phyloP scores from a whole-genome alignment of 345 rosid species.

The Syzygium jambos region DNA sequence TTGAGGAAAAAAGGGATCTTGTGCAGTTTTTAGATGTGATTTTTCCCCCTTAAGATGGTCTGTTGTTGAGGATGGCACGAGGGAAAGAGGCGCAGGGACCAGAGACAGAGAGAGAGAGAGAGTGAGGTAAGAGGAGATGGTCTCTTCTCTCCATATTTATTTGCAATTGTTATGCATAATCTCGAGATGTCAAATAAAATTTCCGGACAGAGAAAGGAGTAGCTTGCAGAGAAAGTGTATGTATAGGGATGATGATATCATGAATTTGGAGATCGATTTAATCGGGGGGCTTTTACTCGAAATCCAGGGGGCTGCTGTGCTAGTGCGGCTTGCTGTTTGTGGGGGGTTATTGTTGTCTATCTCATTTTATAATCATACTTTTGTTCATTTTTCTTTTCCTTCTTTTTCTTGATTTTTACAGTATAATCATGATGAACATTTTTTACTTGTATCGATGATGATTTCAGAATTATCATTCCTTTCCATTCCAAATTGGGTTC shows the following conservation, averaged over 20 bases:
- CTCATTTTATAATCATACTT: conserved; percentile 36
- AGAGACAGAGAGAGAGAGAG: neutral
- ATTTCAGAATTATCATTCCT: conserved; percentile 6
- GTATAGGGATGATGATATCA: conserved; percentile 45
- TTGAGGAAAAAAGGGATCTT: neutral
- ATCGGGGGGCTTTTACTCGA: neutral
- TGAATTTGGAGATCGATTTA: conserved; percentile 23
- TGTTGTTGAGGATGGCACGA: neutral
- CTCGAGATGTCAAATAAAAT: conserved; percentile 23
- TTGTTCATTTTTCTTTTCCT: conserved; percentile 12
- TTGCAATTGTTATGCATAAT: conserved; percentile 44
- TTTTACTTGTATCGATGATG: conserved; percentile 37
- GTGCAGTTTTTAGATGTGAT: neutral
- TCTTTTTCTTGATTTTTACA: conserved; percentile 14
- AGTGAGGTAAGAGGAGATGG: conserved; percentile 39
- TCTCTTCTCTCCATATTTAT: conserved; percentile 29
- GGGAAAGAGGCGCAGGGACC: conserved; percentile 1
- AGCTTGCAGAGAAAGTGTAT: conserved; percentile 47
- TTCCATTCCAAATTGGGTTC: neutral
- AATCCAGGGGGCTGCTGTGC: conserved; percentile 7
- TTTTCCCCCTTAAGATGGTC: neutral
- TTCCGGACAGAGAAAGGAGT: conserved; percentile 6
- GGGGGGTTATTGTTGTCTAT: conserved; percentile 29
- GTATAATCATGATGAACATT: conserved; percentile 35
- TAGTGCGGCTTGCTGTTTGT: conserved; percentile 17